Conservation (phyloP, 2,329 filamentous ascomycete species). For the Colletotrichum magnum region DNA sequence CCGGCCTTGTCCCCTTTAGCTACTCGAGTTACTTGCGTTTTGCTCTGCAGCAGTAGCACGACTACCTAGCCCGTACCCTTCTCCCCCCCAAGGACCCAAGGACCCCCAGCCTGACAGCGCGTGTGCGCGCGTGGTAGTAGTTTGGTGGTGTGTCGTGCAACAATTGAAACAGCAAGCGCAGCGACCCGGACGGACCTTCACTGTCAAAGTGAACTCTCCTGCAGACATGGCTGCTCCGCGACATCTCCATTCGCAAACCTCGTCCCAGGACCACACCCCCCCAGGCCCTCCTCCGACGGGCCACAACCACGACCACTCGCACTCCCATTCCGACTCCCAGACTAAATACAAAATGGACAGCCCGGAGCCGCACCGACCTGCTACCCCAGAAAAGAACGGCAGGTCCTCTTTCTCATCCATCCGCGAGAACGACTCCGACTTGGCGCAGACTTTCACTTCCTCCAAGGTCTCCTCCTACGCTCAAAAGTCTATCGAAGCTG, state of each 20-base stretch:
- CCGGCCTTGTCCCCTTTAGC: slow-evolving; percentile 39
- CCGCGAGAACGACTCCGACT: slow-evolving; percentile 70
- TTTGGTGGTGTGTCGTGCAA: slow-evolving; percentile 37
- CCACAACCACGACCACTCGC: slow-evolving; percentile 24
- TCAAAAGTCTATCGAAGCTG: slow-evolving; percentile 61
- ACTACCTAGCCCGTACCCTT: background rate
- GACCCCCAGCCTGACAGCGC: slow-evolving; percentile 12
- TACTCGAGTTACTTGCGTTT: slow-evolving; percentile 15
- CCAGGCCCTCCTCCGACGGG: slow-evolving; percentile 49
- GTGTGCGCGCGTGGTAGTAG: slow-evolving; percentile 24
- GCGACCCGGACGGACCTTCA: slow-evolving; percentile 37
- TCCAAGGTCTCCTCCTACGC: slow-evolving; percentile 74
- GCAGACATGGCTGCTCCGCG: slow-evolving; percentile 38
- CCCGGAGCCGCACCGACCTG: slow-evolving; percentile 43
- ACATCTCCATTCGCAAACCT: slow-evolving; percentile 34
- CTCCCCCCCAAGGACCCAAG: background rate
- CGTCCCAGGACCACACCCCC: slow-evolving; percentile 51
- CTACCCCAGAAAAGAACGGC: slow-evolving; percentile 53
- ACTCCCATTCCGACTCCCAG: background rate
- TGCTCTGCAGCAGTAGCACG: slow-evolving; percentile 20
- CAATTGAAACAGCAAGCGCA: slow-evolving; percentile 39
- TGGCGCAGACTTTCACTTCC: slow-evolving; percentile 74
- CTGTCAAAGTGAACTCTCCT: slow-evolving; percentile 38
- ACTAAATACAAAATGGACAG: slow-evolving; percentile 48
- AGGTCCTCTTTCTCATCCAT: slow-evolving; percentile 75